Evolutionary conservation across 208 protist genomes (phyloP).

Genomic region (Tritrichomonas foetus): DNA sequence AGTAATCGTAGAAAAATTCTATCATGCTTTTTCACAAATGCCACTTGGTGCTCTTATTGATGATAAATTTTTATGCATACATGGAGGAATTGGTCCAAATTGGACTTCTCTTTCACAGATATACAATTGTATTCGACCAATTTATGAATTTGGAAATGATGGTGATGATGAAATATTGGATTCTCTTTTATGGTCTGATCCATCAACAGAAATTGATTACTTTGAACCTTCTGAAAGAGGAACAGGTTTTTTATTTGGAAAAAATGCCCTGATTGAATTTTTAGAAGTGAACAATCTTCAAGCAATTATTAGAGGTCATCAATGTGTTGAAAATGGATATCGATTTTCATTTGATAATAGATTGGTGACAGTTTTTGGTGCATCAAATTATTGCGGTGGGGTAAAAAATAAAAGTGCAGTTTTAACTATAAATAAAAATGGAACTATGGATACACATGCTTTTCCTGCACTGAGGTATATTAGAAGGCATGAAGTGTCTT

Average conservation of each 20-base stretch:
- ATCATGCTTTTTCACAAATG: background rate
- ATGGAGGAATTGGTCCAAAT: conserved; percentile 19
- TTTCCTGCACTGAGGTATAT: too few relatives aligned
- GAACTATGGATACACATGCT: too few relatives aligned
- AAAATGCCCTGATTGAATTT: background rate
- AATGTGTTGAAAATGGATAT: background rate
- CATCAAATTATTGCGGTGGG: background rate
- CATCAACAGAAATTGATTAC: background rate
- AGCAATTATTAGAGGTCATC: background rate
- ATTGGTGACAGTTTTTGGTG: background rate
- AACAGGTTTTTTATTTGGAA: background rate
- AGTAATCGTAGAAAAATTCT: background rate
- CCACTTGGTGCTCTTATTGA: background rate
- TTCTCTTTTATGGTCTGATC: conserved; percentile 27
- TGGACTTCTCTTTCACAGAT: background rate
- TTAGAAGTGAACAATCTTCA: background rate
- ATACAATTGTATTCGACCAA: background rate
- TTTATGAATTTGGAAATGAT: too few relatives aligned
- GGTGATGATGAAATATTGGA: too few relatives aligned
- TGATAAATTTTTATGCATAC: background rate
- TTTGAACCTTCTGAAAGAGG: background rate
- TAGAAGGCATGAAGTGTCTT: too few relatives aligned
- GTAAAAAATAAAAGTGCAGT: background rate
- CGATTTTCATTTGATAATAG: background rate
- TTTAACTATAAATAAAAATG: too few relatives aligned